Evolutionary conservation across 1,284 basidiomycete genomes (phyloP).

Genomic region (Meira nashicola): DNA sequence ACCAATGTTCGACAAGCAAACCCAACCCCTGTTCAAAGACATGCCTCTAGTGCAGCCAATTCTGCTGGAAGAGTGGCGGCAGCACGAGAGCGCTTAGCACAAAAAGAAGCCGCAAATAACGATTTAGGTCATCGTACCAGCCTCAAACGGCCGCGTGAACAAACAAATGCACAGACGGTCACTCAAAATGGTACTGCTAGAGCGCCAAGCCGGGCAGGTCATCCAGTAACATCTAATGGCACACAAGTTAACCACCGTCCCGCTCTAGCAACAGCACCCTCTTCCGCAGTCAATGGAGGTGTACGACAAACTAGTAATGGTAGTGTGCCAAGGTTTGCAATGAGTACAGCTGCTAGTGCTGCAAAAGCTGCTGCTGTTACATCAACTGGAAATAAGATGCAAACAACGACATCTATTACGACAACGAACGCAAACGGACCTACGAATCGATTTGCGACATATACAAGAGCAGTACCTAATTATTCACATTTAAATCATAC

Average conservation of each 20-base stretch:
- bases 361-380: background rate
- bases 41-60: background rate
- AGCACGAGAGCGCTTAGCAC: constrained; percentile 3
- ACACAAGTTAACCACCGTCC: background rate
- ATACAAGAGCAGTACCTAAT: no score
- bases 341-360: background rate
- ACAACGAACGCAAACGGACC: no score
- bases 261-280: background rate
- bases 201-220: no score
- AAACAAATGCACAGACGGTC: background rate
- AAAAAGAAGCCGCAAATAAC: background rate
- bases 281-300: background rate
- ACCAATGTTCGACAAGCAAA: background rate
- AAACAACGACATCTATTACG: background rate
- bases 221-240: background rate
- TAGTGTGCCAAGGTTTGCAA: background rate
- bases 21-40: background rate
- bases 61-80: background rate
- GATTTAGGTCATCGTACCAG: background rate
- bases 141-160: background rate
- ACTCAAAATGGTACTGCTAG: background rate
- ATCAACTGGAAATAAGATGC: background rate
- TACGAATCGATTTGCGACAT: background rate
- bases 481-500: background rate
- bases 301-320: background rate